Percentiles rank a stretch among this genome's conserved stretches.
Conservation (phyloP, 2,329 filamentous ascomycete species). For the Fusarium pseudocircinatum region DNA sequence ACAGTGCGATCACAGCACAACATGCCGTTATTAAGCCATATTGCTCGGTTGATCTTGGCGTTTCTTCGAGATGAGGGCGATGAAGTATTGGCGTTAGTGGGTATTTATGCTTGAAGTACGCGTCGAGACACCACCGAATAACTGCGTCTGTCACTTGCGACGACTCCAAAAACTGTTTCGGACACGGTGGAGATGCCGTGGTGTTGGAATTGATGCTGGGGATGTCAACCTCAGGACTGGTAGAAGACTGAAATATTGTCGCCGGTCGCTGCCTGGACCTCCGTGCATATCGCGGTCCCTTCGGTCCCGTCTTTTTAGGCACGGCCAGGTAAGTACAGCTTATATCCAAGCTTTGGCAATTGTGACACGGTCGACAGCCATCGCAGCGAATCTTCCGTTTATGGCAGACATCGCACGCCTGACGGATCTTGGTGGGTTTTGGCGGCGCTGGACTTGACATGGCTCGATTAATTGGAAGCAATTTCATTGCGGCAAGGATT, state of each 20-base stretch:
- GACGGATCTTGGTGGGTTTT: slow-evolving; percentile 5
- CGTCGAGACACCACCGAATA: slow-evolving; percentile 43
- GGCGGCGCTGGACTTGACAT: not conserved
- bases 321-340: slow-evolving; percentile 45
- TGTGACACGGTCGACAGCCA: slow-evolving; percentile 40
- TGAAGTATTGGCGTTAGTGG: slow-evolving; percentile 47
- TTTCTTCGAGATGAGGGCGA: slow-evolving; percentile 27
- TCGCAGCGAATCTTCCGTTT: slow-evolving; percentile 45
- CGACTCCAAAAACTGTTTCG: not conserved
- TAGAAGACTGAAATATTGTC: not conserved
- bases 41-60: slow-evolving; percentile 19
- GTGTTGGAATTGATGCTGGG: not conserved
- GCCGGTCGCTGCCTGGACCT: not conserved
- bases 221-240: not conserved
- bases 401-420: slow-evolving; percentile 48
- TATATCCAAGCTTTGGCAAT: slow-evolving; percentile 31
- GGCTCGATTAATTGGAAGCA: not conserved
- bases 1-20: slow-evolving; percentile 44
- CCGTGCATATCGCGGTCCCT: slow-evolving; percentile 3
- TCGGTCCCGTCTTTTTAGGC: slow-evolving; percentile 46
- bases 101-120: slow-evolving; percentile 49
- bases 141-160: slow-evolving; percentile 17
- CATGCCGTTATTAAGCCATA: slow-evolving; percentile 44
- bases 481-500: not conserved
- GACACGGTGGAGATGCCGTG: rapidly evolving